Conservation (phyloP, 2,329 filamentous ascomycete species). For the Apiospora marii region DNA sequence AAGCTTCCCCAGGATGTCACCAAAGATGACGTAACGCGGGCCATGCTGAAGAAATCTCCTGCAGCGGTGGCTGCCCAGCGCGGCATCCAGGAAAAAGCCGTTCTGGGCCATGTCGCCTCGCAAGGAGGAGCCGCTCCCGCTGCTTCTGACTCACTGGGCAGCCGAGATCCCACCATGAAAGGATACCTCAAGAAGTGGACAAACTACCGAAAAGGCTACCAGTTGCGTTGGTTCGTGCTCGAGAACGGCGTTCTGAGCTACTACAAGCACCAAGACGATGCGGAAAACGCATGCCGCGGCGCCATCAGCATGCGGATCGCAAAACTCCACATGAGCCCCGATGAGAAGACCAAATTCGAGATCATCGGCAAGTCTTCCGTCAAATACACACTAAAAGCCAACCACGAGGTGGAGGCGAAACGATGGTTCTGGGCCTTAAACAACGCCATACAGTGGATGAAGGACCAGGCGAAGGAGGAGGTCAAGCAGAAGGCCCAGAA, state of each 20-base stretch:
- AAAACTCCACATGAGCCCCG: conserved; percentile 90
- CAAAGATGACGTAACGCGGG: conserved; percentile 87
- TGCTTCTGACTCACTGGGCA: conserved; percentile 69
- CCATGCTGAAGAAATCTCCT: conserved; percentile 92
- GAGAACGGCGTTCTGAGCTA: conserved; percentile 98
- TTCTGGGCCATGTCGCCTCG: conserved; percentile 76
- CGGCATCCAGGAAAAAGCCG: conserved; percentile 96
- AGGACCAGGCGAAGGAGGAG: conserved; percentile 94
- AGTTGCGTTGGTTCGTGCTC: conserved; percentile 95
- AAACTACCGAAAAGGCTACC: conserved; percentile 97
- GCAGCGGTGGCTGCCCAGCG: conserved; percentile 93
- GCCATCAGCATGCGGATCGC: conserved; percentile 99
- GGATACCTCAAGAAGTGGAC: conserved; percentile 99
- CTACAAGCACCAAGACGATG: conserved; percentile 99
- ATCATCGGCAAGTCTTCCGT: conserved; percentile 98
- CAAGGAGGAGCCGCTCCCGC: conserved; percentile 60
- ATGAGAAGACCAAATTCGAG: conserved; percentile 97
- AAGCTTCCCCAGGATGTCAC: conserved; percentile 96
- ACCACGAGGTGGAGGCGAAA: conserved; percentile 97
- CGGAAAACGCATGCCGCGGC: conserved; percentile 92
- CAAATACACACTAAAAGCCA: conserved; percentile 97
- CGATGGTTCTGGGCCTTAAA: conserved; percentile 99
- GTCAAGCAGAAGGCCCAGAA: conserved; percentile 77
- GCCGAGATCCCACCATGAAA: conserved; percentile 96
- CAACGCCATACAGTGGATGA: conserved; percentile 98